Conservation (phyloP, 345 rosid species). For the Populus ilicifolia region DNA sequence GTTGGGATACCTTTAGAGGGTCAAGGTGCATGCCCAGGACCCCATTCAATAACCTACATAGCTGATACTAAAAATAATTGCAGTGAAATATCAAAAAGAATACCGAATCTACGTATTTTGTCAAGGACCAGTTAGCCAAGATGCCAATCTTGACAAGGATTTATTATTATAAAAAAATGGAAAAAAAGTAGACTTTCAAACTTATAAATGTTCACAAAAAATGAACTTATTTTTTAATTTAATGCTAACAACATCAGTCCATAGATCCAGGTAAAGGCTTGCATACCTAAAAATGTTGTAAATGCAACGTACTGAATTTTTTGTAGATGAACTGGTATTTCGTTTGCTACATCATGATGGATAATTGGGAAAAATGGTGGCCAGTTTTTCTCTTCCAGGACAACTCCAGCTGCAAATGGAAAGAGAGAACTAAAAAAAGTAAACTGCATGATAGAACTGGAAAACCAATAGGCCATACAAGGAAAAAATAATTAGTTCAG, state of each 20-base stretch:
- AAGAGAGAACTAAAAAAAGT: slow-evolving; percentile 6
- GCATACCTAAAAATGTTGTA: slow-evolving; percentile 28
- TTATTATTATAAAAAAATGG: neutral
- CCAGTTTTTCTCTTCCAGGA: slow-evolving; percentile 35
- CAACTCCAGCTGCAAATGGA: slow-evolving; percentile 29
- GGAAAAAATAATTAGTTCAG: neutral
- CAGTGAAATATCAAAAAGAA: neutral
- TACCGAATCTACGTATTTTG: neutral
- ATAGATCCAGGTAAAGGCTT: neutral
- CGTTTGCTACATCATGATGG: slow-evolving; percentile 33
- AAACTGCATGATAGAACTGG: neutral
- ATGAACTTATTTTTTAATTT: neutral
- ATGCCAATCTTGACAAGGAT: neutral
- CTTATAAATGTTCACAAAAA: neutral
- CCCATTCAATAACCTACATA: neutral
- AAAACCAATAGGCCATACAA: neutral
- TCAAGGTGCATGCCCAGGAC: neutral
- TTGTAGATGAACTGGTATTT: slow-evolving; percentile 31
- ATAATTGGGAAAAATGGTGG: slow-evolving; percentile 35
- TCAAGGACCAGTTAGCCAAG: neutral
- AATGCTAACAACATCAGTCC: neutral
- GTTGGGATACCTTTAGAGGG: neutral
- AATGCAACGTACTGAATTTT: slow-evolving; percentile 34
- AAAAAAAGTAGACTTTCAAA: neutral
- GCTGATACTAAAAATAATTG: neutral